These are phyloP conservation scores for Yarrowia sp. DNA, from an alignment of 805 yeast genomes.

Conservation along the genomic window DNA sequence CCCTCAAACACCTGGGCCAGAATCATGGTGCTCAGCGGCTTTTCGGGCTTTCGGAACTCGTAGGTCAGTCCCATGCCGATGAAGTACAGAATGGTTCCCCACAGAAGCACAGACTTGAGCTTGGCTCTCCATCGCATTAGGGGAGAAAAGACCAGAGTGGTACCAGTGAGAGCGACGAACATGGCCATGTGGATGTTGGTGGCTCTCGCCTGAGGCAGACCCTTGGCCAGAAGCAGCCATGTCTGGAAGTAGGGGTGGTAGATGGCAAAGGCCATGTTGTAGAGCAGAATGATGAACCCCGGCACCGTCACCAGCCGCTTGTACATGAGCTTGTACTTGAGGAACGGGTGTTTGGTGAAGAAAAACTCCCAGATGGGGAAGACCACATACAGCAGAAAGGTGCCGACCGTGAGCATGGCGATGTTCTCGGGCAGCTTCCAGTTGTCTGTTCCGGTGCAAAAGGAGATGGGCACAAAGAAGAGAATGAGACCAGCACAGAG, in stretches of 20 bases:
- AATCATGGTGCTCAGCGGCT: constrained; percentile 18
- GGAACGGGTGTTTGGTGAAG: constrained; percentile 21
- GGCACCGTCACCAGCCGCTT: constrained; percentile 2
- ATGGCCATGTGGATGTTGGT: constrained; percentile 35
- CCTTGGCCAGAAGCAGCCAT: constrained; percentile 21
- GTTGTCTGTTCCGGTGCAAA: constrained; percentile 25
- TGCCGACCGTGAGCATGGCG: constrained; percentile 27
- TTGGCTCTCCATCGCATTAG: constrained; percentile 34
- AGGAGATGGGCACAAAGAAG: constrained; percentile 30
- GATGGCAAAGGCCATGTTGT: constrained; percentile 34
- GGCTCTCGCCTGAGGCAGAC: constrained; percentile 8
- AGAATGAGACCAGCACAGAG: constrained; percentile 23
- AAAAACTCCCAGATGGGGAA: constrained; percentile 18
- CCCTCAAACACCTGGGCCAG: constrained; percentile 31
- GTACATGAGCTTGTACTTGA: constrained; percentile 25
- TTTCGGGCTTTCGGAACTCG: constrained; percentile 33
- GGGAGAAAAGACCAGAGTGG: constrained; percentile 22
- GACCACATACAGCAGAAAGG: constrained; percentile 5
- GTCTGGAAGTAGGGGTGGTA: constrained; percentile 27
- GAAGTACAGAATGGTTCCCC: constrained; percentile 26
- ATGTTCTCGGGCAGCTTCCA: constrained; percentile 35
- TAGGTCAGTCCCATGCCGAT: constrained; percentile 24
- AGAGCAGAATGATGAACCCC: constrained; percentile 17
- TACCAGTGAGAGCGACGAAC: constrained; percentile 17
- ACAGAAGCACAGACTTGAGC: constrained; percentile 13